A percentile compares a stretch with the other conserved stretches of the same genome.
Evolutionary conservation across 768 basidiomycete species (phyloP).

Genomic region (Strobilomyces echinocephalus): DNA sequence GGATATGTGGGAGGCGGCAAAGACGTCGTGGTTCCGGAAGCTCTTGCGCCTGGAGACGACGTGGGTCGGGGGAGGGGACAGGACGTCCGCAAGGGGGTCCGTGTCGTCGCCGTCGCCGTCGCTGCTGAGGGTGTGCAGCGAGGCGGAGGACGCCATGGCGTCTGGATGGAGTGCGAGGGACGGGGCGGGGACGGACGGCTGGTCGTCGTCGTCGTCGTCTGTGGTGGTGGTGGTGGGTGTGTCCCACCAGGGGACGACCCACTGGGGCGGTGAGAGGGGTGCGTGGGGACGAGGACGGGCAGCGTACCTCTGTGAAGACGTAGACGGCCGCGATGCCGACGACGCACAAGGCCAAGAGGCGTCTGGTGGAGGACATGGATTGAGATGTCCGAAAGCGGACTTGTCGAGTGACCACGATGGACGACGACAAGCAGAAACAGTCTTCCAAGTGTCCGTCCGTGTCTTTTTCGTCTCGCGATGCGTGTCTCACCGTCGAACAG

Average conservation of each 20-base stretch:
- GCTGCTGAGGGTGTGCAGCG: background rate
- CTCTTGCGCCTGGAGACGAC: conserved; percentile 13
- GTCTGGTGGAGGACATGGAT: background rate
- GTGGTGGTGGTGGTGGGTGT: background rate
- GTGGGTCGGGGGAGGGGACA: conserved; percentile 16
- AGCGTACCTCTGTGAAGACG: conserved; percentile 15
- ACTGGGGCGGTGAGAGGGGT: conserved; percentile 4
- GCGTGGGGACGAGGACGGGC: accelerated
- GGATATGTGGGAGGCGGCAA: conserved; percentile 24
- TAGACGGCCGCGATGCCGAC: conserved; percentile 21
- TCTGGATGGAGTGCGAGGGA: background rate
- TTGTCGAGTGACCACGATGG: no score
- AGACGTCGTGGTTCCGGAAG: conserved; percentile 22
- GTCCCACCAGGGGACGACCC: conserved; percentile 7
- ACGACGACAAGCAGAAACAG: conserved; percentile 21
- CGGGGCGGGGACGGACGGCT: no score
- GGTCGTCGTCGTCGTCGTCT: background rate
- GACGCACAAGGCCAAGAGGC: conserved; percentile 11
- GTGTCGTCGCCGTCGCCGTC: background rate
- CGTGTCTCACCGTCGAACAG: conserved; percentile 30
- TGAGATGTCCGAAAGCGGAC: no score
- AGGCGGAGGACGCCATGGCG: background rate
- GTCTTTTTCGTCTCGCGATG: background rate
- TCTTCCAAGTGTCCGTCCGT: conserved; percentile 28
- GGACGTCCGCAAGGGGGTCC: conserved; percentile 15